Base-by-base conservation (phyloP, 257 asterid genomes). In the Gentiana macrophylla region DNA sequence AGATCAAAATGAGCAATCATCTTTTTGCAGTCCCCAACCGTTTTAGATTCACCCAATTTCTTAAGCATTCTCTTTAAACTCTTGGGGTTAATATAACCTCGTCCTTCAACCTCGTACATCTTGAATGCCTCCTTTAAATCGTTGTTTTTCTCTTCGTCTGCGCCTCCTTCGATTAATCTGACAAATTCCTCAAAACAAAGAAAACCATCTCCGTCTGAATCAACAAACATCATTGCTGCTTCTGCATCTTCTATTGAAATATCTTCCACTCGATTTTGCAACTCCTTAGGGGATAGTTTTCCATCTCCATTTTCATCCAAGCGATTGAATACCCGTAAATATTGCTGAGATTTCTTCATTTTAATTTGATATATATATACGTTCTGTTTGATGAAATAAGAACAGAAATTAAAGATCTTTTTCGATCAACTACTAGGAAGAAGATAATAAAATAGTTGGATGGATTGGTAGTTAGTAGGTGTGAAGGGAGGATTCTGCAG, bases 31-130 rank as follows among this genome's bases (percentile, higher is more conserved):
- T 84, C 82, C 12, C 56, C 78, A 0, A 72, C 65, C 2, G 73
- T 78, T 58, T 56, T 78, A 5, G 77, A 56, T 62, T 80, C 78
- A 8, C 96, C 96, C 72, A 87, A 55, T 50, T 62, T 73, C 0
- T 66, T 58, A 1, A 87, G 77, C 94, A 77, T 84, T 56, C 60
- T 80, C 67, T 64, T 80, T 79, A 87, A 72, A 37, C 94, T 84
- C 65, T 57, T 56, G 0, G 95, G 77, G 32, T 86, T 62, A 3
- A 87, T 87, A 56, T 70, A 77, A 9, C 77, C 84, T 59, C 75
- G 51, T 2, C 79, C 91, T 51, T 72, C 76, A 74, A 60, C 41
- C 49, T 70, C 94, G 51, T 86, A 86, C 86, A 81, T 67, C 50
- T 62, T 64, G 62, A 86, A 86, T 44, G 91, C 90, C 55, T 67